Base-by-base conservation (phyloP, 2,329 filamentous ascomycete genomes). In the Talaromyces piceae region DNA sequence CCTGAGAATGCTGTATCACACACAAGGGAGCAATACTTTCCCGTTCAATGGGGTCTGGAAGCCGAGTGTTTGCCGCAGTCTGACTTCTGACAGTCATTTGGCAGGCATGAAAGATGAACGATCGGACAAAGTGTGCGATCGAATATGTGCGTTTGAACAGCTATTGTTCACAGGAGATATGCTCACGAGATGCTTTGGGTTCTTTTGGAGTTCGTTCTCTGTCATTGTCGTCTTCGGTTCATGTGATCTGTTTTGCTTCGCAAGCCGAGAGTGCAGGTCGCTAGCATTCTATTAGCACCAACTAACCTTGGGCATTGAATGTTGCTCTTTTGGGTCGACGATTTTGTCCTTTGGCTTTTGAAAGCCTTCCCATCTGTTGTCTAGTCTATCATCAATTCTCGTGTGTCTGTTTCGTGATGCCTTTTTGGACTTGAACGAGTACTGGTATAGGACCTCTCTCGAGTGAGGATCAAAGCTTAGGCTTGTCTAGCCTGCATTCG, bases 401-500 rank as follows among this genome's bases (percentile, higher is more conserved):
- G 51, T 16, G 11, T 33, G 28, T 43, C 28, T 31, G 22, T 6
- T 48, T 23, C 27, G 18, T 48, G 39, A 37, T 43, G 16, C 26
- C 16, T 47, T 26, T 41, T 44, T 46, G 41, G 30, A 27, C n/a
- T 31, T 26, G 31, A 48, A 37, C 23, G 13, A 49, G 47, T 43
- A 30, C 53, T 47, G 45, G 53, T 50, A 55, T 52, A 78, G 88
- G 88, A 89, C 87, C 87, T 89, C 88, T 89, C 87, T 82, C 67
- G 84, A 80, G 87, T 90, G 89, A 87, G 87, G 76, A 84, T 94
- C 88, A 94, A 89, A 90, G 88, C 77, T 83, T 89, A 76, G 88
- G 80, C 88, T 91, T 91, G 87, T 91, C 88, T 75, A 79, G 74
- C 59, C 63, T 64, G 66, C 57, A 5, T 31, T 33, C 47, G 22